Conservation (phyloP, 2,329 filamentous ascomycete species). For the Fusarium sacchari region DNA sequence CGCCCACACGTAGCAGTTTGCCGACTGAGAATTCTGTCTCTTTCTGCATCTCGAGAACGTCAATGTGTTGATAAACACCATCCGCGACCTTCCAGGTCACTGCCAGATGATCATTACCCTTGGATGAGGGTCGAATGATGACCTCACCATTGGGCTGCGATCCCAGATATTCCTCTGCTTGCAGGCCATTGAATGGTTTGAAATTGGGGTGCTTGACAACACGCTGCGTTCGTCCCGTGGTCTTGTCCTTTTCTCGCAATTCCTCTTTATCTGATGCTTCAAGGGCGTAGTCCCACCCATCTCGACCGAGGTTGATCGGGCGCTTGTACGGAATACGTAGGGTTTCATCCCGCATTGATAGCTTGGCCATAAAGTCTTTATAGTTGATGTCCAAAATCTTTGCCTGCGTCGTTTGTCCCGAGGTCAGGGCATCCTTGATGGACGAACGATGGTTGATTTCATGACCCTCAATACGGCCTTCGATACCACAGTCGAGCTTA, state of each 20-base stretch:
- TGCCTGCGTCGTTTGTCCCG: constrained; percentile 86
- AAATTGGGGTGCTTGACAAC: constrained; percentile 99
- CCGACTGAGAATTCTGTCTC: constrained; percentile 96
- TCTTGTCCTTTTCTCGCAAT: constrained; percentile 85
- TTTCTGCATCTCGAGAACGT: constrained; percentile 96
- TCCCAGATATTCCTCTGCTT: constrained; percentile 93
- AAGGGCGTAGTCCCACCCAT: constrained; percentile 87
- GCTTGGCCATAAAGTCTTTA: constrained; percentile 82
- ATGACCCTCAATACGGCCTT: constrained; percentile 84
- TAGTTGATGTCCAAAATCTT: constrained; percentile 90
- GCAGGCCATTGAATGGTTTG: constrained; percentile 88
- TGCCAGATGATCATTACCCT: constrained; percentile 93
- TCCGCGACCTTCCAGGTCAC: constrained; percentile 99
- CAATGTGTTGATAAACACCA: constrained; percentile 96
- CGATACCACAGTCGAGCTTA: constrained; percentile 92
- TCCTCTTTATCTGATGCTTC: constrained; percentile 86
- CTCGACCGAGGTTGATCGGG: constrained; percentile 75
- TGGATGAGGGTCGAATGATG: constrained; percentile 94
- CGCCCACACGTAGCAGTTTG: constrained; percentile 82
- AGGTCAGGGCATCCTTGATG: constrained; percentile 77
- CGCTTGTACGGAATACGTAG: constrained; percentile 78
- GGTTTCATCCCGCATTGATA: constrained; percentile 85
- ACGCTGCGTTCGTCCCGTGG: constrained; percentile 85
- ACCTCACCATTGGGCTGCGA: constrained; percentile 88
- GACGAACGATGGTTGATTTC: constrained; percentile 81